A percentile compares a stretch with the other conserved stretches of the same genome.
Conservation (phyloP, 2,329 filamentous ascomycete species). For the Cladosporium halotolerans region DNA sequence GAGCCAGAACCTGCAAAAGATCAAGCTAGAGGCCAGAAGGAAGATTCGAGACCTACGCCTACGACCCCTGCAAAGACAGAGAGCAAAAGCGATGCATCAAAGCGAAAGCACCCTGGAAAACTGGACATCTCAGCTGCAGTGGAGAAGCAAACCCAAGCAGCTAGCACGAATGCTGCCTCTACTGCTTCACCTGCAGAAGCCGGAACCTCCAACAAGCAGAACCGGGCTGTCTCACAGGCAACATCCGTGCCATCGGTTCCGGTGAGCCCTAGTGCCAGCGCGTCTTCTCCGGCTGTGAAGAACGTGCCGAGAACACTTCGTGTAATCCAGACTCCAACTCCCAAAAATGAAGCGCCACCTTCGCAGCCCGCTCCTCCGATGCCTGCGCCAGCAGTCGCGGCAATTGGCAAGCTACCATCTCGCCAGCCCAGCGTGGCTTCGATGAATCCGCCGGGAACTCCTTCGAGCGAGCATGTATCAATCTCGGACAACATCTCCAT, state of each 20-base stretch:
- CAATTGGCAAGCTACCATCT: conserved; percentile 36
- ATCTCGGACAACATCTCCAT: conserved; percentile 62
- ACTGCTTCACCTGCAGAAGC: conserved; percentile 17
- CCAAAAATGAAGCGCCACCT: conserved; percentile 55
- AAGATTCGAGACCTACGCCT: not conserved
- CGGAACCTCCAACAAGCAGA: conserved; percentile 28
- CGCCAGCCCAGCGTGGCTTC: conserved; percentile 52
- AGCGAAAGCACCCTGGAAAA: conserved; percentile 40
- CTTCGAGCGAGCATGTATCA: conserved; percentile 67
- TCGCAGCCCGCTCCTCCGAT: conserved; percentile 25
- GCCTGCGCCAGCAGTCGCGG: conserved; percentile 24
- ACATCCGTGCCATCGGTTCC: conserved; percentile 48
- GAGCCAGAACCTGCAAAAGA: not conserved
- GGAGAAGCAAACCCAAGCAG: conserved; percentile 18
- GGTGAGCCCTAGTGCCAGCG: conserved; percentile 47
- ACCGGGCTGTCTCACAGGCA: conserved; percentile 40
- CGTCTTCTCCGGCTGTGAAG: conserved; percentile 38
- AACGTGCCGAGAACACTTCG: conserved; percentile 59
- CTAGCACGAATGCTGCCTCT: conserved; percentile 4
- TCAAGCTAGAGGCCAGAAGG: not conserved
- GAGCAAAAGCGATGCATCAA: conserved; percentile 19
- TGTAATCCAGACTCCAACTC: conserved; percentile 62
- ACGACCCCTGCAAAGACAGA: conserved; percentile 3
- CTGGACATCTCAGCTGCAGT: conserved; percentile 41
- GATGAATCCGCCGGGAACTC: conserved; percentile 62